phyloP scores from a whole-genome alignment of 441 rosid species.

The Melastoma candidum region DNA sequence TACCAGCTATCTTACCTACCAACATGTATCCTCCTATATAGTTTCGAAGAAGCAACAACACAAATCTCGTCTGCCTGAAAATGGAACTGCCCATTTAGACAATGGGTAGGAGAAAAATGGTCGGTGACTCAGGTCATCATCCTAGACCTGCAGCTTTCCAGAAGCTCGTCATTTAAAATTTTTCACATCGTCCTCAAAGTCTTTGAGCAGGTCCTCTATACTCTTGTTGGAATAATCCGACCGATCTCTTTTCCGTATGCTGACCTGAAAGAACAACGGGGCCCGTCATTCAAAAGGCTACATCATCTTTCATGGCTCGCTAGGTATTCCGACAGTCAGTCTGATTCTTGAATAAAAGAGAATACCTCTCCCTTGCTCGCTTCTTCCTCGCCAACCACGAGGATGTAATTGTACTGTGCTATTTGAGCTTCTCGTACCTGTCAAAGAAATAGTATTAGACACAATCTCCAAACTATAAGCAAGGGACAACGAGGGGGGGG shows the following conservation, averaged over 20 bases:
- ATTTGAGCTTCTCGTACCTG: constrained; percentile 97
- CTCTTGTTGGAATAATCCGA: constrained; percentile 56
- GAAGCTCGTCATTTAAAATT: constrained; percentile 33
- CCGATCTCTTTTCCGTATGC: constrained; percentile 73
- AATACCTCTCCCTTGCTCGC: constrained; percentile 67
- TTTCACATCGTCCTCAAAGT: constrained; percentile 46
- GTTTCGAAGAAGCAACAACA: too few relatives aligned
- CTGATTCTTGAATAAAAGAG: not conserved
- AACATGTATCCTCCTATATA: too few relatives aligned
- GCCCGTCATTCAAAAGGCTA: not conserved
- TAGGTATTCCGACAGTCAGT: too few relatives aligned
- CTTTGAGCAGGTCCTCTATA: constrained; percentile 47
- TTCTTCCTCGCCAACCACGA: constrained; percentile 94
- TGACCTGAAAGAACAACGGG: constrained; percentile 42
- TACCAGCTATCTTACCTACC: too few relatives aligned
- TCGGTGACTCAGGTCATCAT: too few relatives aligned
- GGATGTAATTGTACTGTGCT: constrained; percentile 86
- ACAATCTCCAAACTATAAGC: too few relatives aligned
- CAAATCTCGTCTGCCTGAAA: too few relatives aligned
- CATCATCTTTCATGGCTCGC: not conserved
- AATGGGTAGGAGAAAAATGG: too few relatives aligned
- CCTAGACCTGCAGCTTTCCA: too few relatives aligned
- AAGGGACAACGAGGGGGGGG: too few relatives aligned
- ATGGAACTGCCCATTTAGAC: too few relatives aligned
- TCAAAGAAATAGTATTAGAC: too few relatives aligned